Evolutionary conservation across 306 rosid species (phyloP).

Genomic region (Betula pendula): DNA sequence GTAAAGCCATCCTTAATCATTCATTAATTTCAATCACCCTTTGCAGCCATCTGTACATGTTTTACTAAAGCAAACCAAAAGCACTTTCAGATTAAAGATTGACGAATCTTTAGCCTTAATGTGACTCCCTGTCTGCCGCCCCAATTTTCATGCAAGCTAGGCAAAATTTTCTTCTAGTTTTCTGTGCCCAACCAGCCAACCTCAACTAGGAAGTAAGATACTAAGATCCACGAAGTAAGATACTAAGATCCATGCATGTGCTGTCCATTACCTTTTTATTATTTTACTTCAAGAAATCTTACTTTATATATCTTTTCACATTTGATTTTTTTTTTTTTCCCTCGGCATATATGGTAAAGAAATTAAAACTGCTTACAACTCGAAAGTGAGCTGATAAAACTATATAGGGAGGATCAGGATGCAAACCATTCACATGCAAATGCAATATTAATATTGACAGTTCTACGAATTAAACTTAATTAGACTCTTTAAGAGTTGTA

Average conservation of each 20-base stretch:
- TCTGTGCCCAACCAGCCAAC: constrained; percentile 48
- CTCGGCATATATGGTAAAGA: background rate
- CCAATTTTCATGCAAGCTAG: constrained; percentile 1
- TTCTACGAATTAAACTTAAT: background rate
- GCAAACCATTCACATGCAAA: background rate
- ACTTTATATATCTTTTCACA: background rate
- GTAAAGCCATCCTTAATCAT: constrained; percentile 27
- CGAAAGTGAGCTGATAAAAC: background rate
- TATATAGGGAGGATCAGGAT: background rate
- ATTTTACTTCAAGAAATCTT: constrained; percentile 1
- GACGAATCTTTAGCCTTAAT: background rate
- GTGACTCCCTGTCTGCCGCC: background rate
- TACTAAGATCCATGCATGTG: constrained; percentile 42
- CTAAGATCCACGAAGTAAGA: constrained; percentile 29
- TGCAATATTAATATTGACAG: too few species aligned
- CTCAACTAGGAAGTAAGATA: too few species aligned
- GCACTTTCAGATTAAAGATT: constrained; percentile 35
- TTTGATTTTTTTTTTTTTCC: background rate
- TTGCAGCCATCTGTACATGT: constrained; percentile 8
- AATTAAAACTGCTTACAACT: background rate
- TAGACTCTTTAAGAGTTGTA: too few species aligned
- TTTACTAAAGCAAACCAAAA: constrained; percentile 36
- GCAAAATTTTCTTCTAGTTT: constrained; percentile 23
- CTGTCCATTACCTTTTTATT: constrained; percentile 25
- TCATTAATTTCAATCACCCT: constrained; percentile 40